Conservation (phyloP, 805 yeast genomes). For the Starmerella stellata region DNA sequence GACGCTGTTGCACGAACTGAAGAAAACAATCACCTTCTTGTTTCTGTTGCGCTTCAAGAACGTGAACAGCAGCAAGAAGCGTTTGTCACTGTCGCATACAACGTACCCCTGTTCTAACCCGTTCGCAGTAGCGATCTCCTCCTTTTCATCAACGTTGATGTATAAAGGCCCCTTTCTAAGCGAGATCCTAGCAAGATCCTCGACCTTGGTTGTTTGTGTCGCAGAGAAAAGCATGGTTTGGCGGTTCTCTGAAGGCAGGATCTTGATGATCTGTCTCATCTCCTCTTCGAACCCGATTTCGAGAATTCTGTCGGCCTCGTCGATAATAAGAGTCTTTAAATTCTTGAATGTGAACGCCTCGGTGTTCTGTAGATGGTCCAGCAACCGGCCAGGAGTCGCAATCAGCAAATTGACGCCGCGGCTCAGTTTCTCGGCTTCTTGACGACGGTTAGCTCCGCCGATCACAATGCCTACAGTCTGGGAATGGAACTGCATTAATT, state of each 20-base stretch:
- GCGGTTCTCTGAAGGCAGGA: slow-evolving; percentile 79
- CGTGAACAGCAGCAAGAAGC: slow-evolving; percentile 77
- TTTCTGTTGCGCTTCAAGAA: slow-evolving; percentile 83
- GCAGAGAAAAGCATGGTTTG: slow-evolving; percentile 98
- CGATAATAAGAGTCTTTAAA: slow-evolving; percentile 81
- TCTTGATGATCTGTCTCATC: slow-evolving; percentile 89
- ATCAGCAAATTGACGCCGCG: slow-evolving; percentile 87
- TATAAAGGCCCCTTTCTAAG: slow-evolving; percentile 82
- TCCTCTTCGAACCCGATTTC: slow-evolving; percentile 98
- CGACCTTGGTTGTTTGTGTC: slow-evolving; percentile 96
- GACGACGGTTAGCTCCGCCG: slow-evolving; percentile 96
- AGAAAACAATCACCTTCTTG: slow-evolving; percentile 74
- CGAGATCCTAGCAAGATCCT: slow-evolving; percentile 92
- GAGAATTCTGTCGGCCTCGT: slow-evolving; percentile 94
- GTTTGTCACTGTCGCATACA: slow-evolving; percentile 87
- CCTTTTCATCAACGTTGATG: slow-evolving; percentile 77
- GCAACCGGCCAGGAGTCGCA: slow-evolving; percentile 94
- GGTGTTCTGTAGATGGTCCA: slow-evolving; percentile 93
- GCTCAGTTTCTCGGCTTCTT: slow-evolving; percentile 82
- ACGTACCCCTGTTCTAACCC: slow-evolving; percentile 98
- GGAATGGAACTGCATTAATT: slow-evolving; percentile 71
- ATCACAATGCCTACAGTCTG: slow-evolving; percentile 94
- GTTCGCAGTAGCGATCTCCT: slow-evolving; percentile 78
- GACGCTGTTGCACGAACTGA: slow-evolving; percentile 93
- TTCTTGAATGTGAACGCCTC: slow-evolving; percentile 86